Evolutionary conservation across 495 filamentous ascomycete species (phyloP).

Genomic region (Talaromyces trachyspermus): DNA sequence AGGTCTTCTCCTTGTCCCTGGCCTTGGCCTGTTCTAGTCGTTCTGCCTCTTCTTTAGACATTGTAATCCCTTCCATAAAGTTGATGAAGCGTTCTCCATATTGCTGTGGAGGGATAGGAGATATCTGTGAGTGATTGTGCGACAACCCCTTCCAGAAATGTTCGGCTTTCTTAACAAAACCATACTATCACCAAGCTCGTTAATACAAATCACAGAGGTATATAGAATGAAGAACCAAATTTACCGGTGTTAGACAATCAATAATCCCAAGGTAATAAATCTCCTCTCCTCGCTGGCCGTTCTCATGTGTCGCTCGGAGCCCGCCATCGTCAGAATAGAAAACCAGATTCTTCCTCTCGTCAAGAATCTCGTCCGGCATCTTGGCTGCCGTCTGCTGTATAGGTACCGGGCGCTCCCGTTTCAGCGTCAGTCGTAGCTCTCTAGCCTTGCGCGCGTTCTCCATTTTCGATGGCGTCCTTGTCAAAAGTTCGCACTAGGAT

Average conservation of each 20-base stretch:
- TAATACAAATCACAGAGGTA: background rate
- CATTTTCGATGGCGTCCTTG: conserved; percentile 88
- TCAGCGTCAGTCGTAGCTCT: conserved; percentile 86
- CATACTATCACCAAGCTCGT: conserved; percentile 59
- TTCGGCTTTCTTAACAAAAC: conserved; percentile 78
- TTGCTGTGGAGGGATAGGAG: conserved; percentile 80
- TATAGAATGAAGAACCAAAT: conserved; percentile 22
- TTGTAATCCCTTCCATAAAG: conserved; percentile 87
- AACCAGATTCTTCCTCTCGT: conserved; percentile 58
- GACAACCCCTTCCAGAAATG: conserved; percentile 91
- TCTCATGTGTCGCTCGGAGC: conserved; percentile 86
- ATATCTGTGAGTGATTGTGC: conserved; percentile 74
- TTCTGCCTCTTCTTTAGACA: conserved; percentile 74
- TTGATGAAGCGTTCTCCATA: conserved; percentile 93
- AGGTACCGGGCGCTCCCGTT: conserved; percentile 83
- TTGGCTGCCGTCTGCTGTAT: conserved; percentile 73
- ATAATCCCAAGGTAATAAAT: conserved; percentile 98
- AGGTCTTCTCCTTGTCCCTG: conserved; percentile 15
- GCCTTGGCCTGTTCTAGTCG: conserved; percentile 46
- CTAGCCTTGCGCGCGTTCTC: conserved; percentile 88
- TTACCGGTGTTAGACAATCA: conserved; percentile 91
- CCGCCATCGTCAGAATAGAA: conserved; percentile 95
- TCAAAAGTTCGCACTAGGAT: conserved; percentile 54
- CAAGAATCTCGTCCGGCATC: conserved; percentile 82
- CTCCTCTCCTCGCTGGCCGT: conserved; percentile 75